Percentiles rank a stretch among this genome's conserved stretches.
Conservation (phyloP, 2,329 filamentous ascomycete genomes). For the Trichophyton schoenleinii region DNA sequence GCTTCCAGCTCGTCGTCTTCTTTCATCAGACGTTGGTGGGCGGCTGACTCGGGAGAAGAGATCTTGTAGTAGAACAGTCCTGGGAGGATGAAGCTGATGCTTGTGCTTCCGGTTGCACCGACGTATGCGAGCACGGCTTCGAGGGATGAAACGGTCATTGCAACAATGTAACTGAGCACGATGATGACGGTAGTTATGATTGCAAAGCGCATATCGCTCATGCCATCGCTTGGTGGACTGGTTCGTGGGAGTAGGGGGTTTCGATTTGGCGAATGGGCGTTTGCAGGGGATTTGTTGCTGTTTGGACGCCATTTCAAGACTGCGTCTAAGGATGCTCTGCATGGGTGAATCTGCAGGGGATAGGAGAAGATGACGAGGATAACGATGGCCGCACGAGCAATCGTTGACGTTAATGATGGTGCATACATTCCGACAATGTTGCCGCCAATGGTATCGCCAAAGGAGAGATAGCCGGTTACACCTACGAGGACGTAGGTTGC, state of each 20-base stretch:
- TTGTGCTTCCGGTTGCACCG: constrained; percentile 83
- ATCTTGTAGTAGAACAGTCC: constrained; percentile 99
- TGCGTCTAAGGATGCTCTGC: constrained; percentile 85
- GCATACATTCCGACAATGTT: constrained; percentile 91
- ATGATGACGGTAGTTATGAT: constrained; percentile 78
- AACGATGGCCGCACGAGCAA: constrained; percentile 90
- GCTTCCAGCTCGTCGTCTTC: constrained; percentile 64
- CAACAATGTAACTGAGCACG: constrained; percentile 69
- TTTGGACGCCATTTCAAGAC: constrained; percentile 81
- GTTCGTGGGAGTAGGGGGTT: constrained; percentile 28
- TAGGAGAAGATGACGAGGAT: constrained; percentile 94
- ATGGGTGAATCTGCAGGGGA: constrained; percentile 88
- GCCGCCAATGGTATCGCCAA: constrained; percentile 74
- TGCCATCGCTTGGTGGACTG: constrained; percentile 33
- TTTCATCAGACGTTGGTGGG: constrained; percentile 78
- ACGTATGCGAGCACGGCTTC: constrained; percentile 92
- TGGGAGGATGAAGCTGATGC: constrained; percentile 92
- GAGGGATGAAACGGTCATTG: constrained; percentile 79
- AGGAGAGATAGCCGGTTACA: constrained; percentile 90
- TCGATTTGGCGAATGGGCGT: constrained; percentile 32
- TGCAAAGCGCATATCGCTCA: constrained; percentile 81
- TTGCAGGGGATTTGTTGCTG: constrained; percentile 23
- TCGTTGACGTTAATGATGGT: constrained; percentile 69
- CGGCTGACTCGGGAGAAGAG: constrained; percentile 70
- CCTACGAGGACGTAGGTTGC: constrained; percentile 80